Evolutionary conservation across 1,284 basidiomycete species (phyloP).

Genomic region (Melampsora americana): DNA sequence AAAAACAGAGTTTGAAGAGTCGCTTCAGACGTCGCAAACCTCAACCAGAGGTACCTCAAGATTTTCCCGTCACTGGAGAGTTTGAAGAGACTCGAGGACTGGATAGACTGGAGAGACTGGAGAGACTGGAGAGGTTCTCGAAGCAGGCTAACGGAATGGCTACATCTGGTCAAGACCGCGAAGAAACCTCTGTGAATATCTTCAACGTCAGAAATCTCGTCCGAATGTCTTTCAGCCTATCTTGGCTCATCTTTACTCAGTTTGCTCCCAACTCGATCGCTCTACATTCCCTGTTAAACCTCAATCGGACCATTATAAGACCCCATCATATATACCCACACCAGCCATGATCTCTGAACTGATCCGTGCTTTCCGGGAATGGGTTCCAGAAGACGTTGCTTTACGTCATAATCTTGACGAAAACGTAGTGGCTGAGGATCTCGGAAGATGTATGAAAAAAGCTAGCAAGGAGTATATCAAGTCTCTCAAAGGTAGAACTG

Average conservation of each 20-base stretch:
- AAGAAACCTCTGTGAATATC: no score
- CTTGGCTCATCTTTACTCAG: constrained; percentile 24
- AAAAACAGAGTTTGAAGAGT: background rate
- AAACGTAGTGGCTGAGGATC: constrained; percentile 24
- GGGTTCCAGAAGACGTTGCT: constrained; percentile 8
- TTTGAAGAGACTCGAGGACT: background rate
- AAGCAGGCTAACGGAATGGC: no score
- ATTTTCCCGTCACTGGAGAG: background rate
- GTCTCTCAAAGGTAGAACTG: constrained; percentile 9
- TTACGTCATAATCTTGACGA: constrained; percentile 29
- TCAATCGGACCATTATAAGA: background rate
- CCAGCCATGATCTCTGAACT: constrained; percentile 9
- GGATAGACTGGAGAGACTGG: no score
- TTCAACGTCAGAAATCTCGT: constrained; percentile 11
- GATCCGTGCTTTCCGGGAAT: constrained; percentile 25
- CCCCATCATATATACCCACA: constrained; percentile 1
- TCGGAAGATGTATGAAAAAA: constrained; percentile 35
- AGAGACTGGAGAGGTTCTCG: background rate
- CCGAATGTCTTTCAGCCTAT: constrained; percentile 17
- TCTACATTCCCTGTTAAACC: constrained; percentile 19
- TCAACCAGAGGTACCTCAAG: background rate
- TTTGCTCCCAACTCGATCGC: constrained; percentile 23
- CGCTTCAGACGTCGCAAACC: constrained; percentile 1
- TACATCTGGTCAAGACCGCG: no score
- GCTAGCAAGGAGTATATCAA: constrained; percentile 34